phyloP scores from a whole-genome alignment of 345 rosid species.

The Aquilaria yunnanensis region DNA sequence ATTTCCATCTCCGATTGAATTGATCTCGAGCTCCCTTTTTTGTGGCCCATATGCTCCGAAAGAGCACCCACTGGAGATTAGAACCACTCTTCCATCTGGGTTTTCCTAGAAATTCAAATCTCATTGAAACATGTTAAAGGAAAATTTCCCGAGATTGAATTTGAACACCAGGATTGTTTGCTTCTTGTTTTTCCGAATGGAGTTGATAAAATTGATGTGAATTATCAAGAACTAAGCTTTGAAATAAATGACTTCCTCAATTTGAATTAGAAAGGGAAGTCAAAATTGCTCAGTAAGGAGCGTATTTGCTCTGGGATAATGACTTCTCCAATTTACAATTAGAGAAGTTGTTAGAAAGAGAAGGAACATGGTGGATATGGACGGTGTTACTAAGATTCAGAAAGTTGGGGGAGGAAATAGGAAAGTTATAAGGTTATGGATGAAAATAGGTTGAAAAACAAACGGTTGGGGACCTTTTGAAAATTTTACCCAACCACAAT shows the following conservation, averaged over 20 bases:
- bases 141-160: slow-evolving; percentile 49
- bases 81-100: slow-evolving; percentile 42
- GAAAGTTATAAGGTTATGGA: too few species aligned
- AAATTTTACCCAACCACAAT: too few species aligned
- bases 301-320: slow-evolving; percentile 66
- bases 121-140: slow-evolving; percentile 43
- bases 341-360: slow-evolving; percentile 73
- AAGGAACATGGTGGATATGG: slow-evolving; percentile 90
- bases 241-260: slow-evolving; percentile 28
- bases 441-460: too few species aligned
- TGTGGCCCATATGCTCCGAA: slow-evolving; percentile 81
- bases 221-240: slow-evolving; percentile 38
- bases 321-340: slow-evolving; percentile 38
- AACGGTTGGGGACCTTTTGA: too few species aligned
- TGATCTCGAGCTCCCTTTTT: slow-evolving; percentile 41
- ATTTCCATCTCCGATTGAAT: slow-evolving; percentile 56
- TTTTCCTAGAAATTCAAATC: slow-evolving; percentile 32
- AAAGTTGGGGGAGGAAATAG: neutral
- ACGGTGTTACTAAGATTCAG: slow-evolving; percentile 55
- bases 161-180: slow-evolving; percentile 84
- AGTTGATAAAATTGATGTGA: slow-evolving; percentile 25
- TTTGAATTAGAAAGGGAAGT: slow-evolving; percentile 65
- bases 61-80: slow-evolving; percentile 73
- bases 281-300: slow-evolving; percentile 67
- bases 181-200: slow-evolving; percentile 69